Conservation (phyloP, 164 flowering plant genomes). For the Tinospora cordifolia region DNA sequence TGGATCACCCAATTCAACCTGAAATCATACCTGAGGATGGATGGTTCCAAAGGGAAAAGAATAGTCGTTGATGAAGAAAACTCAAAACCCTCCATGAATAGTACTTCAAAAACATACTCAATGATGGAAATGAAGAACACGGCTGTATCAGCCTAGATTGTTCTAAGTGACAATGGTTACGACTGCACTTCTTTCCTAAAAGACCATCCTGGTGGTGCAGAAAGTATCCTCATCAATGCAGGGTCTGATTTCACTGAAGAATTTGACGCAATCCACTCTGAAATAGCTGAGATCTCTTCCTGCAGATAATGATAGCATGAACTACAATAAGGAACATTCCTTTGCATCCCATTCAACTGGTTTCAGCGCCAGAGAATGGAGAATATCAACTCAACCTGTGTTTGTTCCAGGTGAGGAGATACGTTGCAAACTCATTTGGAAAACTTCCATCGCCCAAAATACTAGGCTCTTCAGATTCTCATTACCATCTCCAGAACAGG, state of each 20-base stretch:
- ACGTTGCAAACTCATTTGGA: slow-evolving; percentile 55
- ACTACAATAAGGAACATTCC: slow-evolving; percentile 53
- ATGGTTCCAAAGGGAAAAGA: slow-evolving; percentile 57
- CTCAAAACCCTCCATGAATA: slow-evolving; percentile 78
- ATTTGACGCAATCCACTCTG: slow-evolving; percentile 93
- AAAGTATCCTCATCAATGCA: slow-evolving; percentile 88
- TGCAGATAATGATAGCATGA: slow-evolving; percentile 29
- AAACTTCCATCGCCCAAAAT: slow-evolving; percentile 56
- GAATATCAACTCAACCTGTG: slow-evolving; percentile 26
- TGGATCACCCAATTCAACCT: slow-evolving; percentile 90
- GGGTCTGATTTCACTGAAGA: slow-evolving; percentile 96
- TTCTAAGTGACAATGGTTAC: slow-evolving; percentile 83
- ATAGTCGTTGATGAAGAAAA: slow-evolving; percentile 46
- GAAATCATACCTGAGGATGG: slow-evolving; percentile 88
- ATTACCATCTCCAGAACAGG: slow-evolving; percentile 55
- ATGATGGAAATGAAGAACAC: slow-evolving; percentile 63
- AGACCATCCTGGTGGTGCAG: slow-evolving; percentile 92
- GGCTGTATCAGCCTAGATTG: slow-evolving; percentile 81
- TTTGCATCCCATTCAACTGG: slow-evolving; percentile 24
- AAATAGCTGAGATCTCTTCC: slow-evolving; percentile 56
- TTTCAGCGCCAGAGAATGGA: slow-evolving; percentile 46
- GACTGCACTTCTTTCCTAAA: slow-evolving; percentile 87
- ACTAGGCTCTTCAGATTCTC: slow-evolving; percentile 72
- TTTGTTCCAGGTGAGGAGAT: slow-evolving; percentile 56
- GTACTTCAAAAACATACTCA: slow-evolving; percentile 43